Evolutionary conservation across 306 rosid species (phyloP).

Genomic region (Trifolium fragiferum): DNA sequence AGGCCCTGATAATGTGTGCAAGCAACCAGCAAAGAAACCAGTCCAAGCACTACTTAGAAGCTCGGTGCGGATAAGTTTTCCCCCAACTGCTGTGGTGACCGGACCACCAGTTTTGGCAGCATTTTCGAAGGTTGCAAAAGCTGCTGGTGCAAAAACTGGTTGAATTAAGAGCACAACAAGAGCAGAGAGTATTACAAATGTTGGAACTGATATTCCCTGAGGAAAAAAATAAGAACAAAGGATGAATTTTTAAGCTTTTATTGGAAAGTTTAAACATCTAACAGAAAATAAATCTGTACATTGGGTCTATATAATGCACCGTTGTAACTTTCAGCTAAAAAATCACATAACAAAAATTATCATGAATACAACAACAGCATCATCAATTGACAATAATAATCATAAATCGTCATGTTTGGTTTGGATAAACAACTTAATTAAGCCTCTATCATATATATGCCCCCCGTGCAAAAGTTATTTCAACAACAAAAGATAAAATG

Average conservation of each 20-base stretch:
- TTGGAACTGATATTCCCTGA: constrained; percentile 64
- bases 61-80: constrained; percentile 73
- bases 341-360: neutral
- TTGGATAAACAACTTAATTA: neutral
- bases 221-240: constrained; percentile 26
- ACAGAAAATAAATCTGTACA: constrained; percentile 5
- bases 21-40: constrained; percentile 93
- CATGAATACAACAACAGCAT: neutral
- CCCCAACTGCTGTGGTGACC: constrained; percentile 67
- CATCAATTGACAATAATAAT: neutral
- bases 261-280: neutral
- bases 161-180: constrained; percentile 71
- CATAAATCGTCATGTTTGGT: neutral
- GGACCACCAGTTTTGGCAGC: constrained; percentile 71
- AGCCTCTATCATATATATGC: neutral
- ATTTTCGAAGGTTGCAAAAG: constrained; percentile 71
- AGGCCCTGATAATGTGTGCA: constrained; percentile 99
- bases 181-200: constrained; percentile 63
- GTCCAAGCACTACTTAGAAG: constrained; percentile 91
- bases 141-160: constrained; percentile 83
- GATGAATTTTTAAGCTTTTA: constrained; percentile 24
- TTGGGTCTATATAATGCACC: constrained; percentile 6
- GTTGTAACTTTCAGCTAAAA: neutral
- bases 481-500: neutral
- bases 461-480: neutral